Base-by-base conservation (phyloP, 768 basidiomycete species). In the Podaxis sp. region DNA sequence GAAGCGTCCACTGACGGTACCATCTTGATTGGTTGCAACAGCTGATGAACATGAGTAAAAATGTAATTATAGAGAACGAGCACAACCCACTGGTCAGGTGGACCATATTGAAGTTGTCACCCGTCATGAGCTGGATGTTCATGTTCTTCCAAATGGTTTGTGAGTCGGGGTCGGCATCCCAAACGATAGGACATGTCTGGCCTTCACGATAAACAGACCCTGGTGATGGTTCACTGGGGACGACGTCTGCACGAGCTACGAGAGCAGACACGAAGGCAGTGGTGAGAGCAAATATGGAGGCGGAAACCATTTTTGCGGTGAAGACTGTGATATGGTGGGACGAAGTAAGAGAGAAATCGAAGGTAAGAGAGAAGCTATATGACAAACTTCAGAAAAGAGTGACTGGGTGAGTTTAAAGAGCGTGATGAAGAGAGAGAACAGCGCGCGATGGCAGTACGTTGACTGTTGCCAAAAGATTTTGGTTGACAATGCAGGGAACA, bases 101-200 rank as follows among this genome's bases (percentile, higher is more conserved):
- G 42, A 84, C 68, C 90, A 93, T 93, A 40, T 79, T 63, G 54
- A 79, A 72, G 74, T 94, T 93, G 68, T 79, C 69, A 4, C 91
- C 92, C 0, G 88, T 86, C 90, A 91, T 93, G 70, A 93, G 82
- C 70, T 91, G 77, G 59, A 94, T 89, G 63, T 78, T 73, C 85
- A 89, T 91, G 62, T 75, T 70, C 68, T 81, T 85, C 92, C 92
- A 94, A 14, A 62, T 64, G 21, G 85, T 84, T 13, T 81, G 79
- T 2, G 75, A 77, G 27, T 63, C 61, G 4, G 72, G 59, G 67
- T 91, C 90, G 5, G 75, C 78, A 0, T 67, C 67, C 91, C 92
- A 94, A 10, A 69, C 66, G 46, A 88, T 76, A 28, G 69, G 64
- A 67, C 91, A 93, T 2, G 73, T 67, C 9, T 70, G 52, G 18